These are phyloP conservation scores for Pharnaceum exiguum DNA, from an alignment of 148 eudicot species.

Conservation along the genomic window DNA sequence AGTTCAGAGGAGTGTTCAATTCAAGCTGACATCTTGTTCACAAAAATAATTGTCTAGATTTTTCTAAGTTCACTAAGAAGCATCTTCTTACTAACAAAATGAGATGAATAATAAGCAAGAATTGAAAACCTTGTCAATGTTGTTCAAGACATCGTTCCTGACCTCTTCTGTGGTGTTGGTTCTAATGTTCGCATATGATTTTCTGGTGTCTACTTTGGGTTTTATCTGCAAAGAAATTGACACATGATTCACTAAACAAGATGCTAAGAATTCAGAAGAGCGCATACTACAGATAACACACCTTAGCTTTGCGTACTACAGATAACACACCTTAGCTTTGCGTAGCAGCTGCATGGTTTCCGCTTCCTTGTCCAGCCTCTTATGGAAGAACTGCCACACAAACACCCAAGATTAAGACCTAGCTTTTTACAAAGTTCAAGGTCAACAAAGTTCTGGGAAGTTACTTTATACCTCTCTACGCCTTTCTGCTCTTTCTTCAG, in stretches of 20 bases:
- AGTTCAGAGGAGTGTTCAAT: too few species aligned
- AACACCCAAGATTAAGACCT: not conserved
- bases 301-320: too few species aligned
- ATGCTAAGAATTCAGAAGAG: too few species aligned
- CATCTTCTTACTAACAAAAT: not conserved
- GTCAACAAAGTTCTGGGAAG: not conserved
- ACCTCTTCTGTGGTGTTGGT: not conserved
- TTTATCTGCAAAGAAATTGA: slow-evolving; percentile 12
- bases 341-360: slow-evolving; percentile 34
- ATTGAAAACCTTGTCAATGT: slow-evolving; percentile 16
- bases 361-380: slow-evolving; percentile 52
- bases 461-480: slow-evolving; percentile 58
- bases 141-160: slow-evolving; percentile 16
- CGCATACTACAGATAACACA: too few species aligned
- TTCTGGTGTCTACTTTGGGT: slow-evolving; percentile 18
- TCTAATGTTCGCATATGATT: slow-evolving; percentile 15
- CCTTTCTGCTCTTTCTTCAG: slow-evolving; percentile 78
- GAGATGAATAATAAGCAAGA: not conserved
- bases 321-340: slow-evolving; percentile 54
- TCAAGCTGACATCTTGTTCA: too few species aligned
- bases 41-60: too few species aligned
- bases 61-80: not conserved
- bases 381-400: slow-evolving; percentile 49
- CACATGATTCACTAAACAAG: too few species aligned
- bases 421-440: not conserved